Percentiles rank a stretch among this genome's conserved stretches.
Evolutionary conservation across 768 basidiomycete genomes (phyloP).

Genomic region (Leucocoprinus birnbaumii): DNA sequence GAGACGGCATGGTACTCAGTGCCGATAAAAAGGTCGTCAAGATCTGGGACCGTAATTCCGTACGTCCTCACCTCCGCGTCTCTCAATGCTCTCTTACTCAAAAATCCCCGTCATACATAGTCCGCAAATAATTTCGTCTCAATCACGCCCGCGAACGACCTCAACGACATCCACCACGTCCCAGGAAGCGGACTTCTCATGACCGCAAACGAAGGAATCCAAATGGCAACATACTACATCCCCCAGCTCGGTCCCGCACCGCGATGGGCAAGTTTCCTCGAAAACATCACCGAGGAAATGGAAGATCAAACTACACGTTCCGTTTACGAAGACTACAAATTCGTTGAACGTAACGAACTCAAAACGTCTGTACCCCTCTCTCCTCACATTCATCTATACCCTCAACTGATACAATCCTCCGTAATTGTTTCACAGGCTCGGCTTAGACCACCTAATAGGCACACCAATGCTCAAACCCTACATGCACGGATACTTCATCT

Average conservation of each 20-base stretch:
- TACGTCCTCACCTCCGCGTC: conserved; percentile 32
- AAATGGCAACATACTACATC: conserved; percentile 92
- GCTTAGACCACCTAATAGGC: conserved; percentile 93
- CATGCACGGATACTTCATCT: conserved; percentile 99
- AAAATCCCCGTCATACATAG: conserved; percentile 36
- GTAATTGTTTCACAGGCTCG: too few species aligned
- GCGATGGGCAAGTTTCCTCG: conserved; percentile 95
- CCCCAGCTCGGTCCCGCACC: conserved; percentile 97
- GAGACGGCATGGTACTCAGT: conserved; percentile 85
- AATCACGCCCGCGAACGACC: conserved; percentile 84
- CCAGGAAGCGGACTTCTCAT: conserved; percentile 87
- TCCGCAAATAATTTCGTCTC: conserved; percentile 86
- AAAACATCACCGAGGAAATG: conserved; percentile 98
- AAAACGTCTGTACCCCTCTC: conserved; percentile 57
- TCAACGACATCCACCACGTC: conserved; percentile 89
- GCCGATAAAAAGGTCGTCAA: conserved; percentile 98
- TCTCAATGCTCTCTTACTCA: neutral
- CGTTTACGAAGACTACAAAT: conserved; percentile 97
- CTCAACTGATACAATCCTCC: too few species aligned
- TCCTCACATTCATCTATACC: too few species aligned
- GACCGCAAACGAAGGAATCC: conserved; percentile 95
- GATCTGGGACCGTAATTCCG: conserved; percentile 88
- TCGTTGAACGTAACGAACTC: conserved; percentile 85
- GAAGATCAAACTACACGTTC: conserved; percentile 80
- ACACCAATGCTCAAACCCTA: conserved; percentile 96